Conservation (phyloP, 2,329 filamentous ascomycete genomes). For the Acrocalymma vagum region DNA sequence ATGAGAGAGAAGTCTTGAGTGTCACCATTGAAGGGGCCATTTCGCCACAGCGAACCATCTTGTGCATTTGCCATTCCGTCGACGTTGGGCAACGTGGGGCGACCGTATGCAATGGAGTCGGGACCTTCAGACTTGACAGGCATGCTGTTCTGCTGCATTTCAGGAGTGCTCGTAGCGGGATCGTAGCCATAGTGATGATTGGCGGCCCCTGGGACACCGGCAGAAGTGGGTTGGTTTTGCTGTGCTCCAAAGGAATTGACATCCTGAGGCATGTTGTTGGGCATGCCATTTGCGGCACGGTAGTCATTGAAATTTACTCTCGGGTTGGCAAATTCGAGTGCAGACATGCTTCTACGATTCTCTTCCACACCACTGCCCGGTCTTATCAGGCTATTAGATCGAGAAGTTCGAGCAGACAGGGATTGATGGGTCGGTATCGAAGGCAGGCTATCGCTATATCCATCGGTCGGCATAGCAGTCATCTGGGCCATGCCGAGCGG, state of each 20-base stretch:
- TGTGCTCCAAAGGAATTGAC: conserved; percentile 28
- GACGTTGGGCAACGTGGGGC: conserved; percentile 44
- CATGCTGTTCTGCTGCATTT: conserved; percentile 45
- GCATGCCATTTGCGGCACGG: conserved; percentile 35
- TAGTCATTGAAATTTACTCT: conserved; percentile 48
- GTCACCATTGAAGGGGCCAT: conserved; percentile 54
- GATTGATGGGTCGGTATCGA: conserved; percentile 50
- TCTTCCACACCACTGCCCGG: conserved; percentile 48
- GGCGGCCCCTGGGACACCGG: conserved; percentile 26
- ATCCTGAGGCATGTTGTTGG: conserved; percentile 36
- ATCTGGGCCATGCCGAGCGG: conserved; percentile 44
- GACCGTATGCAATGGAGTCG: conserved; percentile 39
- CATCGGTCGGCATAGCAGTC: conserved; percentile 39
- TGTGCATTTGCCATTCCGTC: conserved; percentile 46
- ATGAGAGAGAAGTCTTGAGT: conserved; percentile 56
- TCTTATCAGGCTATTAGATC: conserved; percentile 59
- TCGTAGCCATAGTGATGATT: conserved; percentile 46
- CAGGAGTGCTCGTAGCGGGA: conserved; percentile 36
- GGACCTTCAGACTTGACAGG: conserved; percentile 42
- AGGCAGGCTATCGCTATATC: conserved; percentile 47
- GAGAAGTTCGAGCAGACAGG: conserved; percentile 58
- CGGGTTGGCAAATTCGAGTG: conserved; percentile 42
- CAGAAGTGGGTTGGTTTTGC: conserved; percentile 26
- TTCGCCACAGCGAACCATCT: conserved; percentile 53
- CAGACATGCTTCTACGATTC: conserved; percentile 47